These are phyloP conservation scores for Quercus wislizeni DNA, from an alignment of 306 rosid genomes.

Conservation along the genomic window DNA sequence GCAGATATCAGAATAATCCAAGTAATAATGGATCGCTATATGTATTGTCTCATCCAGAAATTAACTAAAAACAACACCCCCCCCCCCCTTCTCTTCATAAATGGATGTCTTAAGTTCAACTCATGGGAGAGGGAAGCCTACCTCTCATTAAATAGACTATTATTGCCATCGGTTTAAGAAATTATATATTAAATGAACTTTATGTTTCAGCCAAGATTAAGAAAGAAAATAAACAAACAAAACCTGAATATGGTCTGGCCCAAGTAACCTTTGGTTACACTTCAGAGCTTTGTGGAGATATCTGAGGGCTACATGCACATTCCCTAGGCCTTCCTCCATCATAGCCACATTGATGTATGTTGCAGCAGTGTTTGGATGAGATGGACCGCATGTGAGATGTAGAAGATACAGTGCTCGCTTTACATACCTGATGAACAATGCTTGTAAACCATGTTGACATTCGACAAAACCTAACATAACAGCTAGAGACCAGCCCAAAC, in stretches of 20 bases:
- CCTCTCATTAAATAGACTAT: neutral
- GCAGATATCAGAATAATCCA: neutral
- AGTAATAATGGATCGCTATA: neutral
- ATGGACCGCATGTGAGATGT: slow-evolving; percentile 96
- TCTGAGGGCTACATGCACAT: slow-evolving; percentile 95
- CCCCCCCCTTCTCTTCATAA: too few species aligned
- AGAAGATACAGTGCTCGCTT: slow-evolving; percentile 96
- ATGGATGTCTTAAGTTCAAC: too few species aligned
- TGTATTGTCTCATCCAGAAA: too few species aligned
- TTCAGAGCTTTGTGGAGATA: slow-evolving; percentile 98
- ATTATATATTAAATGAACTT: neutral
- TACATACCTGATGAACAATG: slow-evolving; percentile 68
- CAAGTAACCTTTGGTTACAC: slow-evolving; percentile 91
- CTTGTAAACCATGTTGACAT: slow-evolving; percentile 14
- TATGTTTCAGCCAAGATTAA: slow-evolving; percentile 2
- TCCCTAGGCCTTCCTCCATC: slow-evolving; percentile 99
- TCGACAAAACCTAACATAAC: slow-evolving; percentile 15
- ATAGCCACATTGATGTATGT: slow-evolving; percentile 98
- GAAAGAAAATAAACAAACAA: slow-evolving; percentile 22
- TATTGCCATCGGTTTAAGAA: neutral
- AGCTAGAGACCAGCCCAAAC: slow-evolving; percentile 4
- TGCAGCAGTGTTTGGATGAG: slow-evolving; percentile 99
- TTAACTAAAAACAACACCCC: neutral
- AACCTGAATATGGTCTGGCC: slow-evolving; percentile 99
- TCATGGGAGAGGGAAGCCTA: neutral